Percentiles rank a stretch among this genome's conserved stretches.
phyloP scores from a whole-genome alignment of 2,329 filamentous ascomycete species.

The Calycina herbarum region DNA sequence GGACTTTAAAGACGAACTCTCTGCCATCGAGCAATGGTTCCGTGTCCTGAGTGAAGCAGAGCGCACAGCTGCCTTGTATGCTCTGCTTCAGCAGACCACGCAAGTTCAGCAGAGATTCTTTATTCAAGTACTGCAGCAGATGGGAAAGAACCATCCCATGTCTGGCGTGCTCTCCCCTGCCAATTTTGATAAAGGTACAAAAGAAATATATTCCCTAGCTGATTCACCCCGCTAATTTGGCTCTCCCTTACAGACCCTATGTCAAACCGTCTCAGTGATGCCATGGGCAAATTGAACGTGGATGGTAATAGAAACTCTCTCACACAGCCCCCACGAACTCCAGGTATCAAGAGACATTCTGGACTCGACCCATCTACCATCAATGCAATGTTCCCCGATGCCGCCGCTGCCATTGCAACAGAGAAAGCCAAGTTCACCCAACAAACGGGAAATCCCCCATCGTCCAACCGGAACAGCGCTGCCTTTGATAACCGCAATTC shows the following conservation, averaged over 20 bases:
- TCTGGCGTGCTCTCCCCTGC: conserved; percentile 91
- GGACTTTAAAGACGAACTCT: conserved; percentile 99
- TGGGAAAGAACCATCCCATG: conserved; percentile 98
- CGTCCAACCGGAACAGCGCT: conserved; percentile 90
- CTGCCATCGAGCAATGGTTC: conserved; percentile 99
- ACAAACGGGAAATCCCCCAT: conserved; percentile 84
- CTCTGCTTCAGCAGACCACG: conserved; percentile 94
- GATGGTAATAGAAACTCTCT: conserved; percentile 86
- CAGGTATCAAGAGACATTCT: conserved; percentile 85
- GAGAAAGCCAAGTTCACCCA: conserved; percentile 98
- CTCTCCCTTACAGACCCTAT: conserved; percentile 70
- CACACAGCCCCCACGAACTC: conserved; percentile 74
- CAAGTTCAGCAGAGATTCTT: conserved; percentile 99
- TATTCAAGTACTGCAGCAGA: conserved; percentile 97
- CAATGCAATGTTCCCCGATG: conserved; percentile 98
- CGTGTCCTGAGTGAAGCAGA: conserved; percentile 95
- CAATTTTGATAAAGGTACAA: conserved; percentile 89
- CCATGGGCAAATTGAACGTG: conserved; percentile 92
- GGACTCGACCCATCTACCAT: conserved; percentile 92
- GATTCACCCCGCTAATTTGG: conserved; percentile 15
- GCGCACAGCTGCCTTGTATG: conserved; percentile 91
- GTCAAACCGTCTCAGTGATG: conserved; percentile 93
- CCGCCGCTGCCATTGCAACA: conserved; percentile 95
- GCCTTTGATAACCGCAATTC: conserved; percentile 73
- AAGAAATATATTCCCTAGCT: not conserved